Base-by-base conservation (phyloP, 148 eudicot species). In the Fagopyrum tataricum region DNA sequence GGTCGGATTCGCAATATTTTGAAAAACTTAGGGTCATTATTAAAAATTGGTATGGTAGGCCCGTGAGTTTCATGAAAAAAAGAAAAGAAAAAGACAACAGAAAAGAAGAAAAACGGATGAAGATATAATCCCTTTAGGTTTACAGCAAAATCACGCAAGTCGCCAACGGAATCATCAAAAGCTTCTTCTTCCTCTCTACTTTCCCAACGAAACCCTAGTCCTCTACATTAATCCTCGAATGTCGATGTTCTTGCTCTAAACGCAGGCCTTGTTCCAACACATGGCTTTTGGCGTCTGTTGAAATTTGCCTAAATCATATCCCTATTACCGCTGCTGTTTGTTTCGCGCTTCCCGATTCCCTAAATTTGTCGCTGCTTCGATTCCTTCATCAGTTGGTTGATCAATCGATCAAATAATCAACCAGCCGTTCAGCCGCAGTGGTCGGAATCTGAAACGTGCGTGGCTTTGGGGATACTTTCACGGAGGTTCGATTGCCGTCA, bases 121-220 rank as follows among this genome's bases (percentile, higher is more conserved):
- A 52, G 56, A 5, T 17, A 6, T 21, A 5, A 48, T 53, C 23
- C 59, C 23, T 53, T 53, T 53, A 20, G 8, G 8, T 46, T 10
- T 55, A 21, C 64, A 58, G 18, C n/a, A 26, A 62, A 62, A 61
- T 62, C 41, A 62, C 67, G 68, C 37, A 31, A 31, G 37, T 31
- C 37, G 37, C 68, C 42, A 62, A 62, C 18, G 5, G 18, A 10
- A 55, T 55, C 21, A 55, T 55, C 31, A 56, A 18, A 24, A 56
- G 20, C 44, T 15, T 39, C 26, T 15, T 39, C 26, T 9, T 26
- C 40, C 41, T 43, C 13, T 15, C 69, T 6, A 10, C 42, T 4
- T 31, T 64, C 17, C 41, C 69, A 64, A 12, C 66, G 39, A 31
- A 15, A 64, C 69, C 69, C 69, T 61, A 61, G 41, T 59, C 26